phyloP scores from a whole-genome alignment of 768 basidiomycete genomes.

The Pulveroboletus ravenelii region DNA sequence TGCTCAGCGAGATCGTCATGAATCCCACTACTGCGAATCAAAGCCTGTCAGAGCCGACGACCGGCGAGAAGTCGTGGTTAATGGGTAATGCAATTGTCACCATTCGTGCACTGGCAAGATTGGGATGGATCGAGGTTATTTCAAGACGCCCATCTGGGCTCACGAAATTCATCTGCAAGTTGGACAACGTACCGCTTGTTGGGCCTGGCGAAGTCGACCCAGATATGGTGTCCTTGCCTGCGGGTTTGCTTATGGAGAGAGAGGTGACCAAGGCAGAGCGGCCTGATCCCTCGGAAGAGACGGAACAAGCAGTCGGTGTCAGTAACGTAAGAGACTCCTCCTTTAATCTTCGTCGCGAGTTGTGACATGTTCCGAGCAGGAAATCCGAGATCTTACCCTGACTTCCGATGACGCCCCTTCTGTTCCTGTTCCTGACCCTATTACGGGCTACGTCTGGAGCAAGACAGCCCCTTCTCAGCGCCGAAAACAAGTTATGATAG shows the following conservation, averaged over 20 bases:
- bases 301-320: background rate
- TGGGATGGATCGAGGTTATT: constrained; percentile 87
- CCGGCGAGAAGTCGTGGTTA: constrained; percentile 77
- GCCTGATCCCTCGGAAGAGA: constrained; percentile 23
- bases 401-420: constrained; percentile 5
- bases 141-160: constrained; percentile 86
- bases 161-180: constrained; percentile 74
- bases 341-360: background rate
- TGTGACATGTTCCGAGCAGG: constrained; percentile 16
- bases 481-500: constrained; percentile 78
- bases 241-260: constrained; percentile 68
- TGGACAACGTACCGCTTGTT: constrained; percentile 87
- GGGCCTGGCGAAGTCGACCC: constrained; percentile 81
- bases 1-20: constrained; percentile 77
- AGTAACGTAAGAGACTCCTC: constrained; percentile 7
- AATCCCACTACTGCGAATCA: constrained; percentile 38
- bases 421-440: constrained; percentile 56
- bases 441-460: constrained; percentile 88
- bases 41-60: constrained; percentile 35
- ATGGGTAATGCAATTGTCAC: constrained; percentile 82
- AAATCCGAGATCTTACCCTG: constrained; percentile 16
- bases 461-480: constrained; percentile 82
- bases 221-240: constrained; percentile 68
- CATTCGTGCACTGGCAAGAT: constrained; percentile 61
- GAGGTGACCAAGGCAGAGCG: constrained; percentile 34